These are phyloP conservation scores for Vinca minor DNA, from an alignment of 257 asterid species.

Conservation along the genomic window DNA sequence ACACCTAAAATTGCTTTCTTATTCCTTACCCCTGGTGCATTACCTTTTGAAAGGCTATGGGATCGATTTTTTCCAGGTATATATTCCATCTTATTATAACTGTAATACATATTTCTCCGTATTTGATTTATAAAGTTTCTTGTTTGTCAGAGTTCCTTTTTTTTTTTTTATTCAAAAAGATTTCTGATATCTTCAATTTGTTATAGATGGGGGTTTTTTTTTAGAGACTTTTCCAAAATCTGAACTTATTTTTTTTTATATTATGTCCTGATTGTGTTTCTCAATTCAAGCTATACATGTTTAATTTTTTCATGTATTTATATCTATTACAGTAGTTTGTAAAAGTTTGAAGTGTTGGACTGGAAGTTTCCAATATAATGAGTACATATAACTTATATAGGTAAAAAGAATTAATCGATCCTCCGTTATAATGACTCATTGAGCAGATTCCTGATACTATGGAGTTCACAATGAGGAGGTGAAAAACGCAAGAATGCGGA, in stretches of 20 bases:
- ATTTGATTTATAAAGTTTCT: background rate
- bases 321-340: background rate
- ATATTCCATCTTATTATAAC: background rate
- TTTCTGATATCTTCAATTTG: background rate
- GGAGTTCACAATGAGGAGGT: background rate
- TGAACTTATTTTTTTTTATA: background rate
- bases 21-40: slow-evolving; percentile 89
- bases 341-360: no score
- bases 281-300: background rate
- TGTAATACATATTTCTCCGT: no score
- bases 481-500: background rate
- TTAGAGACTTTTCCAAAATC: no score
- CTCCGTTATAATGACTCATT: background rate
- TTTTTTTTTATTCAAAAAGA: background rate
- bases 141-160: background rate
- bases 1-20: slow-evolving; percentile 86
- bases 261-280: background rate
- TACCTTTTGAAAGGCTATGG: slow-evolving; percentile 98
- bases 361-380: no score
- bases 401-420: no score
- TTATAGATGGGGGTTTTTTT: background rate
- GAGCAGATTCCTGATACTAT: background rate
- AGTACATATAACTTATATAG: no score
- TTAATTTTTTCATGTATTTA: background rate
- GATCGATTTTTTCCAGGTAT: slow-evolving; percentile 93